Evolutionary conservation across 1,284 basidiomycete species (phyloP).

Genomic region (Naganishia cerealis): DNA sequence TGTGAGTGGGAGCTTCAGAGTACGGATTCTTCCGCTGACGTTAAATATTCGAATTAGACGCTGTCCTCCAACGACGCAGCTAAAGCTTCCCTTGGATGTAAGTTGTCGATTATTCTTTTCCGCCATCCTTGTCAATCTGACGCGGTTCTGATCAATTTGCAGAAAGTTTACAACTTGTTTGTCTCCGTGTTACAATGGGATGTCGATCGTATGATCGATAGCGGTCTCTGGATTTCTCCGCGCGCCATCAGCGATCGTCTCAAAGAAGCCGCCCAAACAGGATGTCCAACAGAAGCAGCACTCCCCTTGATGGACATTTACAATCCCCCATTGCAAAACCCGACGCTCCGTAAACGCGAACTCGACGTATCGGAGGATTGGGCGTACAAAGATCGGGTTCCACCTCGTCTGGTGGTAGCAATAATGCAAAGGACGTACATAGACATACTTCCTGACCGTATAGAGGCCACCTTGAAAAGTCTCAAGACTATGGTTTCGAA

Average conservation of each 20-base stretch:
- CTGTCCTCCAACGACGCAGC: background rate
- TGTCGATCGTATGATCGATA: constrained; percentile 13
- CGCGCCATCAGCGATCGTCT: constrained; percentile 7
- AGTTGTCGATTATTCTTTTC: background rate
- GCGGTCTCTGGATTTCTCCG: constrained; percentile 13
- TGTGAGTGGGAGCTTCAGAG: background rate
- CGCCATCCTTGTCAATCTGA: background rate
- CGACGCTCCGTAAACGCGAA: background rate
- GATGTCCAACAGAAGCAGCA: background rate
- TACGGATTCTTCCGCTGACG: too few relatives aligned
- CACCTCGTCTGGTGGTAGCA: background rate
- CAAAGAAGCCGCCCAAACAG: background rate
- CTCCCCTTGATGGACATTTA: constrained; percentile 9
- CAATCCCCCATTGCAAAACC: background rate
- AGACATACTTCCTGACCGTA: constrained; percentile 14
- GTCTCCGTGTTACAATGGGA: background rate
- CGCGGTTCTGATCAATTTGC: background rate
- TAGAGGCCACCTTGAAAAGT: constrained; percentile 8
- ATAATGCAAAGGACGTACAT: constrained; percentile 12
- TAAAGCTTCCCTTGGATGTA: constrained; percentile 12
- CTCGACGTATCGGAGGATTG: background rate
- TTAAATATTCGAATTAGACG: background rate
- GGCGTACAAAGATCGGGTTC: background rate
- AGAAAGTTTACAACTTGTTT: constrained; percentile 1
- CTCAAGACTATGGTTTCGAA: constrained; percentile 17